phyloP scores from a whole-genome alignment of 2,329 filamentous ascomycete genomes.

The Fusarium palustre region DNA sequence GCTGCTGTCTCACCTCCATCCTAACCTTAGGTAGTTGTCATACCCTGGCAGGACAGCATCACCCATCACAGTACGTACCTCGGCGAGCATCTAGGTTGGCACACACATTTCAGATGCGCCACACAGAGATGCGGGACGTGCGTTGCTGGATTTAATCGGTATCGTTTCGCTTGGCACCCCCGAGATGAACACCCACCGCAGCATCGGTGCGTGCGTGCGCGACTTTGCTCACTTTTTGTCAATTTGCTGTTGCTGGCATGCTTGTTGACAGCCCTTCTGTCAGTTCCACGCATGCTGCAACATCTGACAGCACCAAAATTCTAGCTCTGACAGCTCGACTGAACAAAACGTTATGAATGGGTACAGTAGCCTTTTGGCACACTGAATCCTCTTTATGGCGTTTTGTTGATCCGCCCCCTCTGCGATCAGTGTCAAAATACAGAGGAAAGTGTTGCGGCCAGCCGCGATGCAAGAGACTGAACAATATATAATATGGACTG shows the following conservation, averaged over 20 bases:
- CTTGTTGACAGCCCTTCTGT: conserved; percentile 1
- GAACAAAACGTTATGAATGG: conserved; percentile 5
- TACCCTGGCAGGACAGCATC: conserved; percentile 16
- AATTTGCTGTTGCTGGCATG: conserved; percentile 11
- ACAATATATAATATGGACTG: background rate
- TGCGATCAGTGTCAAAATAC: conserved; percentile 9
- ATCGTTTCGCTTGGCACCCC: conserved; percentile 40
- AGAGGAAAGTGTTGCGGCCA: conserved; percentile 2
- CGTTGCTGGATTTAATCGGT: conserved; percentile 39
- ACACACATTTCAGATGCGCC: conserved; percentile 31
- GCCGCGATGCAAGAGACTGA: conserved; percentile 6
- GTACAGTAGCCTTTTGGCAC: background rate
- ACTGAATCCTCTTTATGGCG: conserved; percentile 11
- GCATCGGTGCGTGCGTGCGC: conserved; percentile 29
- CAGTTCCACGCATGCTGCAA: background rate
- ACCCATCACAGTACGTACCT: conserved; percentile 27
- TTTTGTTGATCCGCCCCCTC: conserved; percentile 7
- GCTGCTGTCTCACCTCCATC: conserved; percentile 31
- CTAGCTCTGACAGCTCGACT: conserved; percentile 1
- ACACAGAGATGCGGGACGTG: conserved; percentile 33
- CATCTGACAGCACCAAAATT: background rate
- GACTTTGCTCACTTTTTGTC: conserved; percentile 27
- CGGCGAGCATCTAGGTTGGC: conserved; percentile 28
- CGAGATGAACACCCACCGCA: conserved; percentile 40
- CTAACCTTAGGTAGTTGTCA: conserved; percentile 31